Evolutionary conservation across 164 flowering plant species (phyloP).

Genomic region (Malania oleifera): DNA sequence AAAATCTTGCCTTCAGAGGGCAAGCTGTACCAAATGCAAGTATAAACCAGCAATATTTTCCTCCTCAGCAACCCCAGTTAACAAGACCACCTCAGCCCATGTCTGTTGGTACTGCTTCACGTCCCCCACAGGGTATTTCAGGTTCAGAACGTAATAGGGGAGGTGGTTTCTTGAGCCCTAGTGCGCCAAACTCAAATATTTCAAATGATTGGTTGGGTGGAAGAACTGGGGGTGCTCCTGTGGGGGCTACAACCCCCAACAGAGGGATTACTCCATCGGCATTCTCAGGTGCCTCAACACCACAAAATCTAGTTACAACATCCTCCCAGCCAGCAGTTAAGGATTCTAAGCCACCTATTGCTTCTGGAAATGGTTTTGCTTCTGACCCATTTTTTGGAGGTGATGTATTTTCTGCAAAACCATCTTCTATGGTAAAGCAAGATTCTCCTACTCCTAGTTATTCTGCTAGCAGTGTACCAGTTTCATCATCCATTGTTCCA

Average conservation of each 20-base stretch:
- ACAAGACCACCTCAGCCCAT: slow-evolving; percentile 49
- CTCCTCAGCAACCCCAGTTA: slow-evolving; percentile 46
- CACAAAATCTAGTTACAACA: slow-evolving; percentile 26
- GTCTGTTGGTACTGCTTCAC: slow-evolving; percentile 35
- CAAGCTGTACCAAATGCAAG: slow-evolving; percentile 34
- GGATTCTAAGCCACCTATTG: slow-evolving; percentile 41
- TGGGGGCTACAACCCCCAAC: slow-evolving; percentile 28
- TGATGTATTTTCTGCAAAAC: slow-evolving; percentile 57
- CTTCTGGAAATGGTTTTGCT: slow-evolving; percentile 67
- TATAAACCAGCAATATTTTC: slow-evolving; percentile 37
- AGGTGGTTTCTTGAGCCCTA: slow-evolving; percentile 21
- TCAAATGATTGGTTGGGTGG: slow-evolving; percentile 55
- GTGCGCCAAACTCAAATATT: slow-evolving; percentile 33
- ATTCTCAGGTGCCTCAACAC: slow-evolving; percentile 31
- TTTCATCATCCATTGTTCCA: slow-evolving; percentile 42
- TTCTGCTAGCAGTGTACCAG: slow-evolving; percentile 35
- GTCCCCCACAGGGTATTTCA: slow-evolving; percentile 31
- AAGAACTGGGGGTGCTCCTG: slow-evolving; percentile 27
- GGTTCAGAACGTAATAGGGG: slow-evolving; percentile 37
- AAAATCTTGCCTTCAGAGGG: slow-evolving; percentile 52
- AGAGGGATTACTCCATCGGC: slow-evolving; percentile 35
- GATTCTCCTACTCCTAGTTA: slow-evolving; percentile 23
- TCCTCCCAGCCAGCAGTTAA: slow-evolving; percentile 32
- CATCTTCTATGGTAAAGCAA: slow-evolving; percentile 34
- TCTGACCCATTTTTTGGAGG: slow-evolving; percentile 56